A percentile compares a stretch with the other conserved stretches of the same genome.
Conservation (phyloP, 805 yeast species). For the Pichia occidentalis region DNA sequence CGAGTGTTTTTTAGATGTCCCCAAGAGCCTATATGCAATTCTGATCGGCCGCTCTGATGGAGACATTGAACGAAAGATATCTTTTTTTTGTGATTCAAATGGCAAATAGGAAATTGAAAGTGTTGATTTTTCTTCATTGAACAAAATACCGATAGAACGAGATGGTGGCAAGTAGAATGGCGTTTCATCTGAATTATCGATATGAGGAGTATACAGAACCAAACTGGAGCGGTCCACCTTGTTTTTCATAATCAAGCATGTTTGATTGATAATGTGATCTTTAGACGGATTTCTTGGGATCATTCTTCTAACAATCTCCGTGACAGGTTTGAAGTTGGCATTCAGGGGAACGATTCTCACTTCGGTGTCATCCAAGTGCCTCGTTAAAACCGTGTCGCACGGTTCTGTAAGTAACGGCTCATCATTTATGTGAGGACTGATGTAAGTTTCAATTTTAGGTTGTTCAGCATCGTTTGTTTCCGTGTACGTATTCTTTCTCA, state of each 20-base stretch:
- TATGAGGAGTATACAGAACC: constrained; percentile 75
- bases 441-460: constrained; percentile 21
- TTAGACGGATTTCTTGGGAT: constrained; percentile 89
- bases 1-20: constrained; percentile 80
- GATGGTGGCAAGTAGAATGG: constrained; percentile 92
- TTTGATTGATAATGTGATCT: constrained; percentile 78
- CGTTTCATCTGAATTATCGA: constrained; percentile 47
- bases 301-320: constrained; percentile 68
- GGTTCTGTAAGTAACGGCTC: constrained; percentile 28
- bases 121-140: constrained; percentile 30
- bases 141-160: constrained; percentile 66
- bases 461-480: constrained; percentile 27
- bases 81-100: constrained; percentile 33
- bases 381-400: constrained; percentile 20
- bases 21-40: constrained; percentile 72
- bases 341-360: constrained; percentile 32
- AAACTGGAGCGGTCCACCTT: constrained; percentile 37
- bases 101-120: constrained; percentile 76
- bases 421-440: constrained; percentile 25
- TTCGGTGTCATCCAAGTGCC: constrained; percentile 36
- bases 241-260: constrained; percentile 52
- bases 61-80: constrained; percentile 29
- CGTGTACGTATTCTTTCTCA: constrained; percentile 43
- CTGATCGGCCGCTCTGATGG: constrained; percentile 61
- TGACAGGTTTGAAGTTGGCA: constrained; percentile 29